Evolutionary conservation across 345 rosid genomes (phyloP).

Genomic region (Brassica carinata): DNA sequence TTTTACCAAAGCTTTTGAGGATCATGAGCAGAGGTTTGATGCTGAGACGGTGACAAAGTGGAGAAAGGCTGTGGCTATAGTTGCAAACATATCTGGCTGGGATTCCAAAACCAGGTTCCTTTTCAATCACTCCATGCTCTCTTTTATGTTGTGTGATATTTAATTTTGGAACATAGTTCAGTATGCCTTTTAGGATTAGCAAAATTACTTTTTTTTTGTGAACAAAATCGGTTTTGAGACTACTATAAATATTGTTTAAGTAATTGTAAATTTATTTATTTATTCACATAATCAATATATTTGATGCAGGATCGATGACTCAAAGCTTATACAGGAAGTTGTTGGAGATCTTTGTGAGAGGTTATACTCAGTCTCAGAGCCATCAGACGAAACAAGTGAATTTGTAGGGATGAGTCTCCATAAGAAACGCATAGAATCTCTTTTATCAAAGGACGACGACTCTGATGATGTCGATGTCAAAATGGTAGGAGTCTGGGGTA

Average conservation of each 20-base stretch:
- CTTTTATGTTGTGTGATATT: too few species aligned
- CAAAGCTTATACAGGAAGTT: conserved; percentile 9
- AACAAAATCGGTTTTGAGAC: too few species aligned
- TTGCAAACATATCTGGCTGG: conserved; percentile 32
- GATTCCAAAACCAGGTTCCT: conserved; percentile 23
- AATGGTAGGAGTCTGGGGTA: conserved; percentile 38
- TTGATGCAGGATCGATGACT: conserved; percentile 8
- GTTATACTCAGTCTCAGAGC: neutral
- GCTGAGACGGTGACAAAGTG: neutral
- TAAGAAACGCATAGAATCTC: neutral
- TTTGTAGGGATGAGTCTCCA: conserved; percentile 29
- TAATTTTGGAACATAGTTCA: too few species aligned
- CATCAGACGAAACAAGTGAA: neutral
- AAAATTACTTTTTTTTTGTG: too few species aligned
- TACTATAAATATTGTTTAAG: too few species aligned
- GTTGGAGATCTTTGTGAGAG: conserved; percentile 15
- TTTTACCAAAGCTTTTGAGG: neutral
- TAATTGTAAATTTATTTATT: too few species aligned
- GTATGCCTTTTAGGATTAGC: too few species aligned
- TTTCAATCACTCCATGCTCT: too few species aligned
- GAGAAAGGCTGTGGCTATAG: conserved; percentile 13
- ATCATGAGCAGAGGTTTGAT: conserved; percentile 3
- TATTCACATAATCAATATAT: neutral
- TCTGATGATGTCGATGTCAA: conserved; percentile 16
- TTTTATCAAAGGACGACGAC: conserved; percentile 1